A percentile compares a stretch with the other conserved stretches of the same genome.
These are phyloP conservation scores for Paecilomyces fulvus DNA, from an alignment of 2,329 filamentous ascomycete species.

Conservation along the genomic window DNA sequence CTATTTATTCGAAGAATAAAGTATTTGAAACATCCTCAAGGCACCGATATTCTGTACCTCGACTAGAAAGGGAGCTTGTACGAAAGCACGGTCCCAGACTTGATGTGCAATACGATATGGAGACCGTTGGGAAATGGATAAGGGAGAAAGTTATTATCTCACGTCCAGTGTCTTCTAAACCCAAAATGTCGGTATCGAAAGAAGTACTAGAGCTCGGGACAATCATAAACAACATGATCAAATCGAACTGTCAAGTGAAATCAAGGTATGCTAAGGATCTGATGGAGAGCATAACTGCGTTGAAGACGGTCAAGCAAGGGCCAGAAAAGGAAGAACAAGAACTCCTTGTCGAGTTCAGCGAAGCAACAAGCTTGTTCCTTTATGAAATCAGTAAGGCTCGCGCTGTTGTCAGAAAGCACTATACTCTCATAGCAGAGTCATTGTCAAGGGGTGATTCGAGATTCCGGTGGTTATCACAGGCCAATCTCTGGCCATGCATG, in stretches of 20 bases:
- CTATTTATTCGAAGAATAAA: conserved; percentile 10
- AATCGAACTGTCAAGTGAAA: neutral
- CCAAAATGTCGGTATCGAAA: neutral
- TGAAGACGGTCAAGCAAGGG: neutral
- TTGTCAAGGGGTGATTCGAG: conserved; percentile 20
- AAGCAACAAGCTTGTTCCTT: neutral
- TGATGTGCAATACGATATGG: neutral
- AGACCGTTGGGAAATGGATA: neutral
- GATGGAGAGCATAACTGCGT: neutral
- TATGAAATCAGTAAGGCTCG: neutral
- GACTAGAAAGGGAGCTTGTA: conserved; percentile 6
- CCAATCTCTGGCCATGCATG: conserved; percentile 35
- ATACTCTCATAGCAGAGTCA: conserved; percentile 9
- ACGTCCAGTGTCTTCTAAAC: conserved; percentile 8
- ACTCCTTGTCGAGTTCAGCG: neutral
- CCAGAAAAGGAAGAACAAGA: neutral
- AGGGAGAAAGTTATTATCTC: neutral
- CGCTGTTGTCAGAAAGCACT: conserved; percentile 5
- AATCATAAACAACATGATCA: neutral
- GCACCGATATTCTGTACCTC: neutral
- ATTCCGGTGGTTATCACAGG: conserved; percentile 31
- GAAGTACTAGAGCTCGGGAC: neutral
- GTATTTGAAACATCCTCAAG: neutral
- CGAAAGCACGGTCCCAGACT: conserved; percentile 1
- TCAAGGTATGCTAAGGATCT: neutral